Conservation (phyloP, 2,329 filamentous ascomycete species). For the Pseudocercospora fijiensis region DNA sequence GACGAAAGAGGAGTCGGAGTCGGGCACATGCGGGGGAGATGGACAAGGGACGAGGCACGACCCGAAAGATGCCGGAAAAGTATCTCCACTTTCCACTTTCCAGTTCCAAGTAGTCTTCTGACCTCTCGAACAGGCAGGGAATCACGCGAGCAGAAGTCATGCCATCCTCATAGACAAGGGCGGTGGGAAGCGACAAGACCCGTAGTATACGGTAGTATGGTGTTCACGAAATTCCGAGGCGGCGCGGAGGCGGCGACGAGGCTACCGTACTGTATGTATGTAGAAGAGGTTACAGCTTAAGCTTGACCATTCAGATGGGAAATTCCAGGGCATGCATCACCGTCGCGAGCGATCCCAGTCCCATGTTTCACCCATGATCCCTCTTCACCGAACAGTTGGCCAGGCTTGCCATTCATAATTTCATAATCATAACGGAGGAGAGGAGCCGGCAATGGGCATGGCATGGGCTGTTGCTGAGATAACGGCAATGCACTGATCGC, state of each 20-base stretch:
- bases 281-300: not conserved
- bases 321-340: not conserved
- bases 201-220: not conserved
- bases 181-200: not conserved
- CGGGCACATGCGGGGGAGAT: too few relatives aligned
- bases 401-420: too few relatives aligned
- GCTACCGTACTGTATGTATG: too few relatives aligned
- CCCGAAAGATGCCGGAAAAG: not conserved
- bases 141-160: not conserved
- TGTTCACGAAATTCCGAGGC: not conserved
- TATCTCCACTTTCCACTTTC: not conserved
- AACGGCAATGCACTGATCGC: not conserved
- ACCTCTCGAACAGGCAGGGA: not conserved
- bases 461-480: too few relatives aligned
- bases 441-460: too few relatives aligned
- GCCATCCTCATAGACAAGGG: not conserved
- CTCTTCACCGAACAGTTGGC: not conserved
- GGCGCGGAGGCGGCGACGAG: too few relatives aligned
- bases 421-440: too few relatives aligned
- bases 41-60: not conserved
- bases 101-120: too few relatives aligned
- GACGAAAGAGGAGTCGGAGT: too few relatives aligned
- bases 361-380: slow-evolving; percentile 4
- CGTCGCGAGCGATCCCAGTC: not conserved
- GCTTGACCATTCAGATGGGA: not conserved